These are phyloP conservation scores for Amaranthus cruentus DNA, from an alignment of 148 eudicot species.

Conservation along the genomic window DNA sequence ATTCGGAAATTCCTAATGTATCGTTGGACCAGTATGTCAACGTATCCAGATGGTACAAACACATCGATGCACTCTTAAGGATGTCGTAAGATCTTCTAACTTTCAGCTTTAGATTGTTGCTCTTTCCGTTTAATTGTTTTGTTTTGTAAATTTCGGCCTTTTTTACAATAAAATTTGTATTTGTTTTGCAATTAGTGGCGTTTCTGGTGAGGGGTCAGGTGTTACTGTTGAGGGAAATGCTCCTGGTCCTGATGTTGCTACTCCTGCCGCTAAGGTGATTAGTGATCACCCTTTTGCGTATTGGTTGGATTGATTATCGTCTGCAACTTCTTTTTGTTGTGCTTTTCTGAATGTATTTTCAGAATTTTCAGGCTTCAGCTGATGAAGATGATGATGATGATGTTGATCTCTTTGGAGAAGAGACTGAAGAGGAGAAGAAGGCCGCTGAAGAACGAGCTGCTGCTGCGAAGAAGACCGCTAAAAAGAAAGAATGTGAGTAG, in stretches of 20 bases:
- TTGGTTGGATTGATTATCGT: not conserved
- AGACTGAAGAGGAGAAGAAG: slow-evolving; percentile 95
- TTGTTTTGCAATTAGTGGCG: slow-evolving; percentile 46
- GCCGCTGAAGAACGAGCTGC: slow-evolving; percentile 90
- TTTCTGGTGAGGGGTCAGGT: slow-evolving; percentile 78
- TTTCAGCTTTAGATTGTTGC: not conserved
- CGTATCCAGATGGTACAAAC: slow-evolving; percentile 77
- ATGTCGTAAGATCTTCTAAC: slow-evolving; percentile 60
- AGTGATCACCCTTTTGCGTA: not conserved
- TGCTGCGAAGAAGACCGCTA: slow-evolving; percentile 51
- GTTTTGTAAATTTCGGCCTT: not conserved
- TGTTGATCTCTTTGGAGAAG: slow-evolving; percentile 92
- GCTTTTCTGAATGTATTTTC: not conserved
- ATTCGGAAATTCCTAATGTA: slow-evolving; percentile 49
- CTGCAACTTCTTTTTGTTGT: not conserved
- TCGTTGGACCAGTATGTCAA: slow-evolving; percentile 70
- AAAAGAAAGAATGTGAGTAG: slow-evolving; percentile 82
- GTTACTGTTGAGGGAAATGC: slow-evolving; percentile 75
- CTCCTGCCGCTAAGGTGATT: slow-evolving; percentile 68
- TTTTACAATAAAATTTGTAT: not conserved
- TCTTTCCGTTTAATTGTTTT: not conserved
- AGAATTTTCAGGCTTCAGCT: slow-evolving; percentile 49
- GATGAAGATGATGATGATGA: slow-evolving; percentile 76
- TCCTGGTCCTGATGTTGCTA: slow-evolving; percentile 49
- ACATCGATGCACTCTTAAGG: slow-evolving; percentile 85